phyloP scores from a whole-genome alignment of 1,284 basidiomycete genomes.

The Apiotrichum brassicae region DNA sequence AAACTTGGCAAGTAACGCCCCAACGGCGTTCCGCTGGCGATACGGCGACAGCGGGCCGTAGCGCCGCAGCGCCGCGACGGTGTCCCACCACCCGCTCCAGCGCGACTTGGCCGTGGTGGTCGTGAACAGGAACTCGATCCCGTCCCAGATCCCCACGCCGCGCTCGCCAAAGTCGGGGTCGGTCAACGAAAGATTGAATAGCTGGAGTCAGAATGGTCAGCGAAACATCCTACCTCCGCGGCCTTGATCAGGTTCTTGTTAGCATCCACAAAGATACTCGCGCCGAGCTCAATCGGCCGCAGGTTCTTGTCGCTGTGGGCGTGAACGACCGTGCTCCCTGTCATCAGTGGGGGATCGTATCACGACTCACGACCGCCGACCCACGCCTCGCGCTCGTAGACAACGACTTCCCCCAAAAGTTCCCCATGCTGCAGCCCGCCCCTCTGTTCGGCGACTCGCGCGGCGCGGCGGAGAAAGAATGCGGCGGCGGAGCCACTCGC shows the following conservation, averaged over 20 bases:
- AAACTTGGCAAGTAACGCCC: constrained; percentile 25
- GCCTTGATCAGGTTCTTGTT: constrained; percentile 81
- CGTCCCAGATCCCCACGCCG: constrained; percentile 54
- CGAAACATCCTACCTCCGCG: constrained; percentile 51
- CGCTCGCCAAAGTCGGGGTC: constrained; percentile 49
- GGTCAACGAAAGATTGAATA: constrained; percentile 64
- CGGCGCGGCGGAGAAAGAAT: constrained; percentile 63
- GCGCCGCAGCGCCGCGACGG: constrained; percentile 64
- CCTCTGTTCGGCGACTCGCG: constrained; percentile 59
- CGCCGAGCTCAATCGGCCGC: constrained; percentile 71
- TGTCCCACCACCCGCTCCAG: constrained; percentile 59
- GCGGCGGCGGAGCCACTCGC: constrained; percentile 78
- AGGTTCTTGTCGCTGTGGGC: constrained; percentile 64
- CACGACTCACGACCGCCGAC: constrained; percentile 71
- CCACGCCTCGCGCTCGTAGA: constrained; percentile 69
- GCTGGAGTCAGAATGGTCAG: constrained; percentile 26
- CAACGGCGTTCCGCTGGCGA: constrained; percentile 50
- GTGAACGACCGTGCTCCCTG: constrained; percentile 68
- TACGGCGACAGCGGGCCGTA: constrained; percentile 71
- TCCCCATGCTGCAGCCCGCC: constrained; percentile 52
- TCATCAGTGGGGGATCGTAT: background rate
- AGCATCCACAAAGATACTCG: constrained; percentile 73
- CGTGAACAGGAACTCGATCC: constrained; percentile 61
- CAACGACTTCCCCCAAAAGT: constrained; percentile 60
- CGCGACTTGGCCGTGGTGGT: constrained; percentile 48